Evolutionary conservation across 495 filamentous ascomycete species (phyloP).

Genomic region (Elaphomyces granulatus): DNA sequence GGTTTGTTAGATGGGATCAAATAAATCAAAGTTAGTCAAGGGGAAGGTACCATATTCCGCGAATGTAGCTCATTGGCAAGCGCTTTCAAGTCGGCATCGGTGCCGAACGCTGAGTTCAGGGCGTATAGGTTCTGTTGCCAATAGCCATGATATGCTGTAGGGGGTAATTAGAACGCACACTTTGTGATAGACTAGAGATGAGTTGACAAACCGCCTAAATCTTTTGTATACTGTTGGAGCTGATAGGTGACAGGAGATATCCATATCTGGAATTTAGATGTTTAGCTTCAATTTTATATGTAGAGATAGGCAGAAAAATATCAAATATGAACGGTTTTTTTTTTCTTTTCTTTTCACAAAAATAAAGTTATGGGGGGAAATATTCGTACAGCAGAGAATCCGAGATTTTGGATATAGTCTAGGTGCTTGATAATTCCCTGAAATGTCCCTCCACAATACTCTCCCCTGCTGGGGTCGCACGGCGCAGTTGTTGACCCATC

Average conservation of each 20-base stretch:
- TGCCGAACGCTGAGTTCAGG: slow-evolving; percentile 16
- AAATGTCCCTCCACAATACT: slow-evolving; percentile 59
- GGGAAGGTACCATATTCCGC: slow-evolving; percentile 9
- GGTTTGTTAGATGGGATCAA: too few relatives aligned
- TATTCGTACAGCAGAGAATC: slow-evolving; percentile 64
- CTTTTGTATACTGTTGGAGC: slow-evolving; percentile 26
- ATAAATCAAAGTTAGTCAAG: too few relatives aligned
- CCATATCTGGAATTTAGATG: not conserved
- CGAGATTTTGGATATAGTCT: slow-evolving; percentile 44
- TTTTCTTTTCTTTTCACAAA: too few relatives aligned
- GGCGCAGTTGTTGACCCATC: slow-evolving; percentile 33
- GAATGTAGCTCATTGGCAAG: slow-evolving; percentile 12
- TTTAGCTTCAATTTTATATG: too few relatives aligned
- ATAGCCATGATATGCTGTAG: slow-evolving; percentile 26
- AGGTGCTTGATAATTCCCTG: slow-evolving; percentile 42
- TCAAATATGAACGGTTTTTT: too few relatives aligned
- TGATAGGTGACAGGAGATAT: slow-evolving; percentile 57
- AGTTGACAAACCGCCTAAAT: too few relatives aligned
- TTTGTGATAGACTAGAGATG: too few relatives aligned
- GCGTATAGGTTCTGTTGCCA: slow-evolving; percentile 17
- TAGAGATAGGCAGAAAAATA: too few relatives aligned
- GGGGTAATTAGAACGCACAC: too few relatives aligned
- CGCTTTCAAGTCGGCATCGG: slow-evolving; percentile 9
- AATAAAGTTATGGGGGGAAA: too few relatives aligned
- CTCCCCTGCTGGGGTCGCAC: slow-evolving; percentile 25